Conservation (phyloP, 1,139 yeast species). For the Meyerozyma sp. region DNA sequence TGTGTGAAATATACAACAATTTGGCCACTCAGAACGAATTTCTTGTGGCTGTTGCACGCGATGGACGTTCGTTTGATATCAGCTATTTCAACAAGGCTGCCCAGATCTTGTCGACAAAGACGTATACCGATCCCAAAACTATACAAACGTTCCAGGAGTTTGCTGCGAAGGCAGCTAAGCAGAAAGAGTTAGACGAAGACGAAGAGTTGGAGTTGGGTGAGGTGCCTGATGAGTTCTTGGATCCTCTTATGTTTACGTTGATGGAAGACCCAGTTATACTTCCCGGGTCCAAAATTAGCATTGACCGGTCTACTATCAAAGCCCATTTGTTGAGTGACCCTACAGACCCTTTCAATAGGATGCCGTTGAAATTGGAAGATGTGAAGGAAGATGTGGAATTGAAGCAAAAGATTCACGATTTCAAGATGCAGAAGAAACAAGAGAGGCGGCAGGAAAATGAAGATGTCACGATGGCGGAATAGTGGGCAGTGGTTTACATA, state of each 20-base stretch:
- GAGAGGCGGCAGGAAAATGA: conserved; percentile 7
- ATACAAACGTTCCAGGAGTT: conserved; percentile 50
- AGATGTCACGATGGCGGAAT: conserved; percentile 16
- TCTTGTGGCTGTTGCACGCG: conserved; percentile 77
- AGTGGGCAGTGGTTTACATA: background rate
- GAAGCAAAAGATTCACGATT: conserved; percentile 54
- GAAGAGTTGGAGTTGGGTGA: conserved; percentile 90
- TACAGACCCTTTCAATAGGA: conserved; percentile 94
- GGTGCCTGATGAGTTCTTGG: conserved; percentile 92
- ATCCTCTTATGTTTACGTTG: conserved; percentile 90
- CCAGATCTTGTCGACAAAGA: conserved; percentile 54
- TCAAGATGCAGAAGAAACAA: conserved; percentile 37
- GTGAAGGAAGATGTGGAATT: conserved; percentile 73
- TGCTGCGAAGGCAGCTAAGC: conserved; percentile 57
- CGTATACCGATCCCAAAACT: conserved; percentile 47
- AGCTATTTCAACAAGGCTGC: conserved; percentile 67
- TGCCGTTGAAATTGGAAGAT: conserved; percentile 85
- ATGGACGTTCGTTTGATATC: conserved; percentile 77
- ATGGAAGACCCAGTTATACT: conserved; percentile 95
- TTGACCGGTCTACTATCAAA: conserved; percentile 88
- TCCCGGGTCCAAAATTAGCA: conserved; percentile 78
- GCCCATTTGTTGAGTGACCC: conserved; percentile 92
- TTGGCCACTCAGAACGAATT: conserved; percentile 62
- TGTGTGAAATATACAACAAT: conserved; percentile 73
- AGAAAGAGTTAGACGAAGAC: conserved; percentile 61